Base-by-base conservation (phyloP, 1,284 basidiomycete genomes). In the Ganoderma sinense region DNA sequence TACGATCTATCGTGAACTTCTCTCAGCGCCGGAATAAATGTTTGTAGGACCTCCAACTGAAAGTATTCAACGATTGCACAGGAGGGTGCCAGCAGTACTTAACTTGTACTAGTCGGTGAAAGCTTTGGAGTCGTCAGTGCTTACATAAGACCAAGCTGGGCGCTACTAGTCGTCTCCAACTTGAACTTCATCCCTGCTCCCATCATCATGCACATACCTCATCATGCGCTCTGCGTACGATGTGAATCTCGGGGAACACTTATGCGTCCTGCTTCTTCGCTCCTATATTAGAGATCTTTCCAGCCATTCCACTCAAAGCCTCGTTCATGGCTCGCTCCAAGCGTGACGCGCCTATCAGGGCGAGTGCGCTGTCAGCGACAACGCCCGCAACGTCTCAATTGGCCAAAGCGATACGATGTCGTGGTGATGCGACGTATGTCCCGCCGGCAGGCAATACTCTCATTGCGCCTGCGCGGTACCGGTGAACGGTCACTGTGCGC, bases 161-260 rank as follows among this genome's bases (percentile, higher is more conserved):
- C 36, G 36, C 36, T 36, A 36, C 10, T 36, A 13, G 10, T 18
- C 40, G 40, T 41, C 11, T 56, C n/a, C 45, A 41, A 41, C 40
- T 11, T 51, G 20, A 41, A 41, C 40, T 11, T 51, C n/a, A 23
- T 55, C 31, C 53, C 53, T 16, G 2, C 26, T 31, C 16, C 29
- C 53, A 55, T 55, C 48, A 51, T 20, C 48, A 26, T n/a, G n/a
- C n/a, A n/a, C n/a, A n/a, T n/a, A n/a, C n/a, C n/a, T 55, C 48
- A 51, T 20, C 48, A 26, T 26, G 10, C 36, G 36, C 36, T 1
- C 36, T 36, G 36, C 36, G 36, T 36, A 36, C 36, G 6, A 36
- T 36, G n/a, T n/a, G n/a, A n/a, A n/a, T n/a, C n/a, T n/a, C n/a
- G n/a, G 36, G 36, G 1, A 10, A 7, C 36, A 36, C 36, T n/a